Evolutionary conservation across 139 green algal genomes (phyloP).

Genomic region (Chlamydomonas sp.): DNA sequence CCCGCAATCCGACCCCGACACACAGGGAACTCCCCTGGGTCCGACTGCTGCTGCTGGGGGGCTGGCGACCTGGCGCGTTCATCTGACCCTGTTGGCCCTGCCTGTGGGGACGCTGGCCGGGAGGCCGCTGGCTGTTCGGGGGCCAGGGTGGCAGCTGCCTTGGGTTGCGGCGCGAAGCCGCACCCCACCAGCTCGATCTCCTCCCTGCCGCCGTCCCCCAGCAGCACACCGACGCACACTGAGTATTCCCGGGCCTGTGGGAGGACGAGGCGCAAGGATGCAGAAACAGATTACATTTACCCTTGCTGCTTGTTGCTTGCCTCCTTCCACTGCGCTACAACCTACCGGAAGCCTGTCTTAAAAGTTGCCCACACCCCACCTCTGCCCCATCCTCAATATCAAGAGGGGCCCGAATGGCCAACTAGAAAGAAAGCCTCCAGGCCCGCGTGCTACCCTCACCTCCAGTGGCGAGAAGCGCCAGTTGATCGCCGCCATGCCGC

Average conservation of each 20-base stretch:
- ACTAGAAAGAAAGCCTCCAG: not conserved
- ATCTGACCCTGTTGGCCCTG: too few relatives aligned
- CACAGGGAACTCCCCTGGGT: too few relatives aligned
- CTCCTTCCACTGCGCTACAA: too few relatives aligned
- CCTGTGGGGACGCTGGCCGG: too few relatives aligned
- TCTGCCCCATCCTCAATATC: too few relatives aligned
- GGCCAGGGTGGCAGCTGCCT: too few relatives aligned
- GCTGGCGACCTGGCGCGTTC: too few relatives aligned
- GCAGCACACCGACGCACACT: slow-evolving; percentile 40
- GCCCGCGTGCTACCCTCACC: slow-evolving; percentile 36
- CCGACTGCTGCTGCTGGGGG: too few relatives aligned
- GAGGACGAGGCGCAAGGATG: not conserved
- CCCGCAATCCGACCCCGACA: too few relatives aligned
- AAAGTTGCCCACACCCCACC: not conserved
- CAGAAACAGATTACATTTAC: not conserved
- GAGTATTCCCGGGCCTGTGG: slow-evolving; percentile 25
- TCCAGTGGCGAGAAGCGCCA: slow-evolving; percentile 68
- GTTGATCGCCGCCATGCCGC: slow-evolving; percentile 46
- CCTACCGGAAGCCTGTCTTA: too few relatives aligned
- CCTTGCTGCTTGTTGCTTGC: too few relatives aligned
- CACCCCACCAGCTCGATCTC: slow-evolving; percentile 31
- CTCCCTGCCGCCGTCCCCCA: slow-evolving; percentile 40
- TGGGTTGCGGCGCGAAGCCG: slow-evolving; percentile 42
- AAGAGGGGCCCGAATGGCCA: not conserved
- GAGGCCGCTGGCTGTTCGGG: too few relatives aligned